Evolutionary conservation across 108 stramenopile genomes (phyloP), one percentile per base, ranked within the genome.

Genomic region (Cyclotella cryptica): DNA sequence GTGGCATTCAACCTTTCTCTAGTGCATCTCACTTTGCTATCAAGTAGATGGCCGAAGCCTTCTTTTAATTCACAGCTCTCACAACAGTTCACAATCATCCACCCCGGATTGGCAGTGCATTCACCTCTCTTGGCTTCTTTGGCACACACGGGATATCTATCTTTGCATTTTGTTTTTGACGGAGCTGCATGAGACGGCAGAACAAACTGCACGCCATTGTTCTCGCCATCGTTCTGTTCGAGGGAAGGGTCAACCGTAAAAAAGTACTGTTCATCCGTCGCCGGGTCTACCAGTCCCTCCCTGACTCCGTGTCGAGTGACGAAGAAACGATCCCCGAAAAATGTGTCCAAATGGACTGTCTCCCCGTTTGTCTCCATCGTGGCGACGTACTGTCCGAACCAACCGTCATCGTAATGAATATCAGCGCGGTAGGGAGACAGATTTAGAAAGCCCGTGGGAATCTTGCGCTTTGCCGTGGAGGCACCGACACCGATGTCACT

Each of bases 41-140:
- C 78, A 19, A 84, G 28, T 14, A 79, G 45, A 44, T 58, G 39
- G 6, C 79, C 79, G 51, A 47, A 74, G 29, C 79, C 79, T 55
- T 80, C 79, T 65, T 69, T 72, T 12, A 78, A 71, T 9, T 84
- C 73, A 69, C 90, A 91, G 41, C 83, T 78, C 43, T 77, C 71
- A 46, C 85, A 85, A 58, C 90, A 91, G 62, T 88, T 75, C 14
- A 85, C 62, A 64, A 88, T 65, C 90, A 91, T 91, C 79, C 87
- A 91, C 29, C 81, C 85, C 9, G 88, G 88, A 78, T 88, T 88
- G 0, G 49, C 67, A 13, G 66, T 75, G 67, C 90, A 91, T 81
- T 87, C 87, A 3, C 87, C 88, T 43, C 72, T 44, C 4, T 60
- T 39, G 1, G 88, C 86, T 80, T 87, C 87, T 8, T 78, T 45